Base-by-base conservation (phyloP, 331 rosid genomes). In the Cydonia oblonga region DNA sequence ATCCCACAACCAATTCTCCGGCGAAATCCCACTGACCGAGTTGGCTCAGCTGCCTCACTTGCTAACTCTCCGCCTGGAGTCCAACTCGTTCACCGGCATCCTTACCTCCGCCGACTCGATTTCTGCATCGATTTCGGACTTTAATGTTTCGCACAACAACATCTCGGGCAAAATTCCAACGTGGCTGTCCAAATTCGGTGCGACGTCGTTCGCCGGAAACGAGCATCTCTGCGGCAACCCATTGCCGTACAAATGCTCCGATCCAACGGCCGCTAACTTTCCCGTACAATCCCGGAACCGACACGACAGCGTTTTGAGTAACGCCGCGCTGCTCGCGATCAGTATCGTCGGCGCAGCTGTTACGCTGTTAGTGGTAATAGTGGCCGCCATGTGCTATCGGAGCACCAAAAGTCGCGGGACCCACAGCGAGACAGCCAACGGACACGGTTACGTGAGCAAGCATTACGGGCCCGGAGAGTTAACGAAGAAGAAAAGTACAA, bases 41-140 rank as follows among this genome's bases (percentile, higher is more conserved):
- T 42, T 74, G 28, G 5, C 79, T 20, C 61, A 16, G n/a, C 7
- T 80, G 53, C 58, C 74, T 18, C 32, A 28, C 19, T 28, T 80
- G 71, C 19, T 80, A 23, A 80, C 78, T 23, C 71, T 80, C 71
- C 42, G 78, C 7, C 77, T 80, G 71, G 77, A 80, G 74, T 75
- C 52, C 16, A 80, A 80, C 77, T 71, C 74, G 52, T 76, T 80
- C 66, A 69, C 42, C 38, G 74, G 80, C 3, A 52, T 2, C 4
- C 74, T 59, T 53, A 23, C 10, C 64, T 15, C 71, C 2, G 30
- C 61, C 19, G 9, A 28, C 25, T 9, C 51, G 44, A 46, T 16
- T 4, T 22, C 65, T n/a, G 16, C 12, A 22, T 9, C 53, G 14
- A 24, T 80, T 11, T 33, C 8, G 38, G 75, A 80, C 12, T 75